Evolutionary conservation across 2,329 filamentous ascomycete species (phyloP), one percentile per base, ranked within the genome.

Genomic region (Sporothrix mexicana): DNA sequence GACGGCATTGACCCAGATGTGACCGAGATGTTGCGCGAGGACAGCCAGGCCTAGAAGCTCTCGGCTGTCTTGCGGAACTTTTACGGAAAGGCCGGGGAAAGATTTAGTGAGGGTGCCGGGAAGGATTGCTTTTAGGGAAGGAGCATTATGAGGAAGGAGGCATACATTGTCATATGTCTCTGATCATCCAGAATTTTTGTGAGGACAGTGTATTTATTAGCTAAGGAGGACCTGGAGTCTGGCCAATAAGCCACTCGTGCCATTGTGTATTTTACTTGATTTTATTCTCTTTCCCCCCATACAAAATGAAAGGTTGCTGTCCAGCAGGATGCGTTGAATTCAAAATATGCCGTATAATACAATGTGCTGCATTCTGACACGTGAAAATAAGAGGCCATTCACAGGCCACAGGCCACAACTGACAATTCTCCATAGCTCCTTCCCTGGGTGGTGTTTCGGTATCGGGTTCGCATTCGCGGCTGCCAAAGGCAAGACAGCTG

Each of bases 1-100:
- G 86, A 88, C 74, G 87, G 83, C 0, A 87, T 89, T 68, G 87
- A 89, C 74, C 83, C 85, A 0, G 87, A 89, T 64, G 87, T 89
- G 47, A 84, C 84, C 36, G 86, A 87, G 76, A 87, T 88, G 82
- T 81, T 90, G 61, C 80, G 81, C 57, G 83, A 67, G 55, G 70
- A 72, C 51, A 67, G 51, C 62, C 51, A 47, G 12, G 30, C 10
- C 61, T 67, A 59, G 64, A 67, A 9, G 61, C 41, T 47, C 17
- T 12, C 6, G 61, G 61, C 41, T 3, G 41, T 36, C 30, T 36
- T 36, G 30, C 30, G 30, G 30, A 36, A 36, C 30, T 36, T 36
- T 36, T 36, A 36, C 30, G 30, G 30, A 36, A 36, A 36, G 30
- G 30, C 30, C 10, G 4, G 61, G 20, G 20, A n/a, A 25, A 10